Percentiles rank a stretch among this genome's conserved stretches.
Evolutionary conservation across 495 filamentous ascomycete species (phyloP).

Genomic region (Clohesyomyces aquaticus): DNA sequence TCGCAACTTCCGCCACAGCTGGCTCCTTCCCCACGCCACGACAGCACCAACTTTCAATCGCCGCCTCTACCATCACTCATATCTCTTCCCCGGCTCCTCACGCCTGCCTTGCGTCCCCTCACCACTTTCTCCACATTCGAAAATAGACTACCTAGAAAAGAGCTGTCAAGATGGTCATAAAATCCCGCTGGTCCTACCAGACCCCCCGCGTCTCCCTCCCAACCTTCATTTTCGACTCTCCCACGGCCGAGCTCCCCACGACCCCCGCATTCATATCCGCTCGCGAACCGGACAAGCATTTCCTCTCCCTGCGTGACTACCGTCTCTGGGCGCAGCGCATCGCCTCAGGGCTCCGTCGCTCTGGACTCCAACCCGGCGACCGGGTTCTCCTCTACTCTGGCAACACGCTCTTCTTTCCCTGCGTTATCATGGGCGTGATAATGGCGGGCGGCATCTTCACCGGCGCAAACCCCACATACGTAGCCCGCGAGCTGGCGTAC

Average conservation of each 20-base stretch:
- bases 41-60: too few species aligned
- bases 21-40: too few species aligned
- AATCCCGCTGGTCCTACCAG: slow-evolving; percentile 55
- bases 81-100: not conserved
- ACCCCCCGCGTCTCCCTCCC: slow-evolving; percentile 57
- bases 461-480: slow-evolving; percentile 78
- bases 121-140: not conserved
- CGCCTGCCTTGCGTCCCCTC: not conserved
- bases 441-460: slow-evolving; percentile 81
- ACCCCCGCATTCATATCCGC: slow-evolving; percentile 58
- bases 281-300: slow-evolving; percentile 58
- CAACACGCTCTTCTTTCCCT: slow-evolving; percentile 67
- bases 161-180: slow-evolving; percentile 53
- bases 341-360: slow-evolving; percentile 67
- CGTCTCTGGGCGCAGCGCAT: slow-evolving; percentile 73
- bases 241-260: slow-evolving; percentile 52
- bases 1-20: too few species aligned
- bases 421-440: slow-evolving; percentile 70
- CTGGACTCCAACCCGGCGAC: slow-evolving; percentile 69
- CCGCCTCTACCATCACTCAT: too few species aligned
- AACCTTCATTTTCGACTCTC: slow-evolving; percentile 55
- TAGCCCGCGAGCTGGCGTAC: slow-evolving; percentile 69
- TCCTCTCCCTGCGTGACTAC: slow-evolving; percentile 60
- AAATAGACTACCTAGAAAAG: not conserved
- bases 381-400: slow-evolving; percentile 62